Evolutionary conservation across 495 filamentous ascomycete species (phyloP).

Genomic region (Annulohypoxylon bovei): DNA sequence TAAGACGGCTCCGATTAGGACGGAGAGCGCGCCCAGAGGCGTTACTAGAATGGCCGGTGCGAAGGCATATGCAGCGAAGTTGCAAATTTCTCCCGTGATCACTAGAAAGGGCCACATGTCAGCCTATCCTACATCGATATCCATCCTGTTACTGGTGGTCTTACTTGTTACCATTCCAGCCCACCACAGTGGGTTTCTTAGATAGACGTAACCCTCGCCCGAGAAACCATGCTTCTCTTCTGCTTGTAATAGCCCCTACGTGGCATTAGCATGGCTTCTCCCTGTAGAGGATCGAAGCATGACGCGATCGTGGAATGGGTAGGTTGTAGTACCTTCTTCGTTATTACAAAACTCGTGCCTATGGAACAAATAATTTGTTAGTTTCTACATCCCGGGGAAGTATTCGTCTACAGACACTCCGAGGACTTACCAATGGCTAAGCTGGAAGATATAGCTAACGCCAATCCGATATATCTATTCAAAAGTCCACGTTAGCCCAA

Average conservation of each 20-base stretch:
- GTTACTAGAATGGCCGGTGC: constrained; percentile 97
- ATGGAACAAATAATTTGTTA: constrained; percentile 42
- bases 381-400: constrained; percentile 5
- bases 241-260: constrained; percentile 86
- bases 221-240: constrained; percentile 93
- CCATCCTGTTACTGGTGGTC: constrained; percentile 40
- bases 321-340: constrained; percentile 74
- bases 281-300: neutral
- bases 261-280: constrained; percentile 19
- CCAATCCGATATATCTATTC: constrained; percentile 86
- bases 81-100: constrained; percentile 90
- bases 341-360: constrained; percentile 94
- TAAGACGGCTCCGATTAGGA: constrained; percentile 92
- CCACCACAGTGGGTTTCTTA: constrained; percentile 96
- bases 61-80: constrained; percentile 98
- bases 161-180: constrained; percentile 86
- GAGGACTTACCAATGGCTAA: constrained; percentile 85
- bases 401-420: neutral
- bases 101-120: constrained; percentile 51
- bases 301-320: neutral
- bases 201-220: constrained; percentile 93
- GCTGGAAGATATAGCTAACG: constrained; percentile 88
- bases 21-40: constrained; percentile 89
- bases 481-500: constrained; percentile 47
- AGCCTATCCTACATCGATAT: neutral